These are phyloP conservation scores for Sporopachydermia lactativora DNA, from an alignment of 805 yeast species.

Conservation along the genomic window DNA sequence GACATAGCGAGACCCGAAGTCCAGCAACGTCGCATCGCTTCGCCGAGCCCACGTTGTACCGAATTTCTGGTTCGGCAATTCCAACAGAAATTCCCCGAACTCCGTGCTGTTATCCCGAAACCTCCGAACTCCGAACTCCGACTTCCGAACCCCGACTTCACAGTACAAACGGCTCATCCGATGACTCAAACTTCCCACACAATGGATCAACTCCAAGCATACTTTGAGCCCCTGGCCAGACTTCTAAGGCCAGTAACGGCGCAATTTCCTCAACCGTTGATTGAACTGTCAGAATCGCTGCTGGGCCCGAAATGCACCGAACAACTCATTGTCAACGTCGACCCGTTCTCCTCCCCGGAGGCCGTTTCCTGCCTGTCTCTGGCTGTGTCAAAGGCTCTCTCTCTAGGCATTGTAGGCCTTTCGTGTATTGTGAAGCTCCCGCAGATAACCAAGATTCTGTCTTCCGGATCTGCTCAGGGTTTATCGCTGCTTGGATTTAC, in stretches of 20 bases:
- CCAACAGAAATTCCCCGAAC: too few relatives aligned
- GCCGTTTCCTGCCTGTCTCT: conserved; percentile 3
- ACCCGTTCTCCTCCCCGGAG: conserved; percentile 1
- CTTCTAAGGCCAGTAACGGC: not conserved
- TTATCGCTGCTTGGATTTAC: conserved; percentile 20
- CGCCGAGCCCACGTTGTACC: too few relatives aligned
- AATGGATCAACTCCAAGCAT: conserved; percentile 1
- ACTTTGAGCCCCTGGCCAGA: not conserved
- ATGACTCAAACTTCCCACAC: too few relatives aligned
- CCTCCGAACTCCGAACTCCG: too few relatives aligned
- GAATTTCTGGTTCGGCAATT: too few relatives aligned
- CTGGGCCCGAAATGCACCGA: not conserved
- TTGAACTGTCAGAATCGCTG: not conserved
- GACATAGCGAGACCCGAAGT: too few relatives aligned
- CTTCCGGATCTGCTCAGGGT: conserved; percentile 21
- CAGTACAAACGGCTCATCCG: too few relatives aligned
- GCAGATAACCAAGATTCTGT: conserved; percentile 23
- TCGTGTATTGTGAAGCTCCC: conserved; percentile 27
- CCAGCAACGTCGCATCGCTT: too few relatives aligned
- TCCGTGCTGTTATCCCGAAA: too few relatives aligned
- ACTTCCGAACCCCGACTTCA: too few relatives aligned
- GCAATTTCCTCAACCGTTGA: not conserved
- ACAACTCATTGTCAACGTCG: not conserved
- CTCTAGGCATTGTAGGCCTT: conserved; percentile 22
- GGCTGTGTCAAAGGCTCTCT: conserved; percentile 20